Evolutionary conservation across 345 rosid species (phyloP).

Genomic region (Reutealis trisperma): DNA sequence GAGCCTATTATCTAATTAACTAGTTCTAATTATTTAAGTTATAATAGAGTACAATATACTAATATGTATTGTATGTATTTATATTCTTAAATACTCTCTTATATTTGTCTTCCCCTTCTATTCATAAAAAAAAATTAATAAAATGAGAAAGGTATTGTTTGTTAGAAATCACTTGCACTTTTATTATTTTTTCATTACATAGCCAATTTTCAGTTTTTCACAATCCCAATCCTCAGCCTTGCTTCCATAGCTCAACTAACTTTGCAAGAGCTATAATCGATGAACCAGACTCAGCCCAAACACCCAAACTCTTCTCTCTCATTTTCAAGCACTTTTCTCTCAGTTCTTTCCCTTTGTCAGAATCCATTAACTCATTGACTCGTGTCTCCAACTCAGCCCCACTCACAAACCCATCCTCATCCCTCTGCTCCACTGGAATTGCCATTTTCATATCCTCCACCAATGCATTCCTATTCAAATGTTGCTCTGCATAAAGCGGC

Average conservation of each 20-base stretch:
- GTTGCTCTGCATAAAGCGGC: slow-evolving; percentile 39
- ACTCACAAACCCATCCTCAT: slow-evolving; percentile 21
- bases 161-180: too few species aligned
- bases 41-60: too few species aligned
- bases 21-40: too few species aligned
- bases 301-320: slow-evolving; percentile 9
- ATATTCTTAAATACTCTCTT: too few species aligned
- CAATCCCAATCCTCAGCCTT: too few species aligned
- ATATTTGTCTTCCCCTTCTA: too few species aligned
- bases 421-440: slow-evolving; percentile 16
- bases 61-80: too few species aligned
- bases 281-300: slow-evolving; percentile 25
- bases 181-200: too few species aligned
- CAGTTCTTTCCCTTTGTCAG: slow-evolving; percentile 16
- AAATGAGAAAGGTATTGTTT: too few species aligned
- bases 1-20: too few species aligned
- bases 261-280: slow-evolving; percentile 11
- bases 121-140: too few species aligned
- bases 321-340: slow-evolving; percentile 13
- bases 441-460: slow-evolving; percentile 38
- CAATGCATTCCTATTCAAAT: slow-evolving; percentile 22
- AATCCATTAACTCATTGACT: slow-evolving; percentile 19
- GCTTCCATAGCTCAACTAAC: background rate
- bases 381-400: slow-evolving; percentile 23
- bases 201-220: too few species aligned